Conservation (phyloP, 805 yeast species). For the Pichia eremophila region DNA sequence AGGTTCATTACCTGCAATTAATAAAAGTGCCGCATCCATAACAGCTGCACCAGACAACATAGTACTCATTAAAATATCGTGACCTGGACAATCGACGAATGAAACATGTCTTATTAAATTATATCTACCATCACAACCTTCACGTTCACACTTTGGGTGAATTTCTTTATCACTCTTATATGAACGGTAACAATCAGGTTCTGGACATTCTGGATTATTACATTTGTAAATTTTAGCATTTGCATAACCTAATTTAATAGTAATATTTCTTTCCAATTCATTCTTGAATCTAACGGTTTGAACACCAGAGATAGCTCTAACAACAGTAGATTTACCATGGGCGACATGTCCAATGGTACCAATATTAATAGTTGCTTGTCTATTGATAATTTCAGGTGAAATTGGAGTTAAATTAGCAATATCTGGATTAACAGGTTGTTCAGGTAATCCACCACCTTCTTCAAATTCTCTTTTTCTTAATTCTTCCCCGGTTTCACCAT, state of each 20-base stretch:
- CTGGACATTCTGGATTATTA: constrained; percentile 75
- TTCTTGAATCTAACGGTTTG: constrained; percentile 99
- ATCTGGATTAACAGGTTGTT: constrained; percentile 88
- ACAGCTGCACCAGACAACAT: constrained; percentile 99
- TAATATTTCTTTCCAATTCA: constrained; percentile 97
- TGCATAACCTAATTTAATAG: constrained; percentile 97
- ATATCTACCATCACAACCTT: constrained; percentile 85
- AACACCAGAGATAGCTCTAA: constrained; percentile 98
- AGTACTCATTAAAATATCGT: constrained; percentile 99
- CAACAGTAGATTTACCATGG: constrained; percentile 96
- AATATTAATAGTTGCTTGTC: constrained; percentile 98
- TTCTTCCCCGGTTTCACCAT: constrained; percentile 59
- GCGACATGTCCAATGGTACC: constrained; percentile 99
- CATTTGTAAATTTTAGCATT: constrained; percentile 96
- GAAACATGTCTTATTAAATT: constrained; percentile 91
- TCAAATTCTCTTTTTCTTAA: constrained; percentile 76
- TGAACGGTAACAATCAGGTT: constrained; percentile 91
- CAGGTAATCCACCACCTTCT: constrained; percentile 98
- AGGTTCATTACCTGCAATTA: constrained; percentile 96
- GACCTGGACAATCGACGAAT: constrained; percentile 99
- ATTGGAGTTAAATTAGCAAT: constrained; percentile 73
- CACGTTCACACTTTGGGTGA: constrained; percentile 81
- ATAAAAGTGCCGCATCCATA: constrained; percentile 96
- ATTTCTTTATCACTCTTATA: constrained; percentile 93
- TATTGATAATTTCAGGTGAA: constrained; percentile 90